Evolutionary conservation across 306 rosid species (phyloP), one percentile per base, ranked within the genome.

Genomic region (Dalbergia cochinchinensis): DNA sequence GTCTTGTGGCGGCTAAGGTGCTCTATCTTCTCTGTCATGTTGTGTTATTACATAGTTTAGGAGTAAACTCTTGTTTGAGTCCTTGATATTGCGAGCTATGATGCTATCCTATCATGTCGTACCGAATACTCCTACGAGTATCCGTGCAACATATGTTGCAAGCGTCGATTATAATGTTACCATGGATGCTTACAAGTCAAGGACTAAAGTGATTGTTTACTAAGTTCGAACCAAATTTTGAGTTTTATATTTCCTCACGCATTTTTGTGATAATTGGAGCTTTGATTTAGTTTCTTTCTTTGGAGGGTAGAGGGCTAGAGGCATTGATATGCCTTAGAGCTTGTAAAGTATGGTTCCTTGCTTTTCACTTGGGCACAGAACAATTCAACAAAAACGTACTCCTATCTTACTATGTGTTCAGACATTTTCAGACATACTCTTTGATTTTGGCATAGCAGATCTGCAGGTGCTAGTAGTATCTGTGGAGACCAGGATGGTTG

Each of bases 1-100:
- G 96, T 74, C 92, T 94, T 62, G 94, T 89, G 72, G 93, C 97
- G 0, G 93, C 98, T 39, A 90, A 92, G 96, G 97, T 94, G 19
- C 45, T 65, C 7, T 61, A 16, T 51, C 33, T 77, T 35, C 7
- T 58, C 76, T 71, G 58, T 67, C 54, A 53, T 79, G 6, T 50
- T 80, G 11, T 59, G 19, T 39, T 61, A 44, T 44, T 44, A 44
- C 50, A 44, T 44, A 7, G 9, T 44, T 44, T 44, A 44, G 10
- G 11, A 44, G 41, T 37, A 37, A 37, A 37, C 41, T 6, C 41
- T 37, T 4, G 7, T 37, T 3, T 37, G 3, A 37, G 41, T 37
- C 7, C 5, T 37, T 37, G 41, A 37, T 4, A 35, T 35, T 35
- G n/a, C n/a, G n/a, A n/a, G n/a, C n/a, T n/a, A n/a, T n/a, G n/a